Conservation (phyloP, 1,139 yeast genomes). For the Blastobotrys buckinghamii region DNA sequence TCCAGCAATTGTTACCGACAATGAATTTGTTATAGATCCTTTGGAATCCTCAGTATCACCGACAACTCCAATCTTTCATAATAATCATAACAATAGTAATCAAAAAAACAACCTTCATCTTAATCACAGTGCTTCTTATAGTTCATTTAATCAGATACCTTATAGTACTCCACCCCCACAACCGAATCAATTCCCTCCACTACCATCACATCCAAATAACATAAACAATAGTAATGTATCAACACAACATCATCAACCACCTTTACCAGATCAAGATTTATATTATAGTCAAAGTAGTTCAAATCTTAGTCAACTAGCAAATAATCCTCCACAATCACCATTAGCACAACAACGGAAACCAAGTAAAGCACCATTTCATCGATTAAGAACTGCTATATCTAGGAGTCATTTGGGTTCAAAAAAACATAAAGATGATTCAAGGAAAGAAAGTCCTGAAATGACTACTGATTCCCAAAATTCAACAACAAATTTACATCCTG, state of each 20-base stretch:
- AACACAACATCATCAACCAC: neutral
- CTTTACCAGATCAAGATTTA: neutral
- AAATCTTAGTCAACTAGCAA: neutral
- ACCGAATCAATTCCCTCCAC: constrained; percentile 3
- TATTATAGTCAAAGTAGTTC: neutral
- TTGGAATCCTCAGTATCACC: constrained; percentile 11
- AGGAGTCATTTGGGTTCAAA: constrained; percentile 18
- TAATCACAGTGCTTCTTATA: neutral
- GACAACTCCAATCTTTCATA: constrained; percentile 6
- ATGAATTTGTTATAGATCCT: constrained; percentile 7
- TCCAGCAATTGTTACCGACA: constrained; percentile 10
- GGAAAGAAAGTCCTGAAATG: constrained; percentile 10
- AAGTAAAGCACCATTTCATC: constrained; percentile 13
- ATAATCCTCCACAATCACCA: neutral
- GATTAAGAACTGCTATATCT: constrained; percentile 21
- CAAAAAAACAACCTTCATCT: neutral
- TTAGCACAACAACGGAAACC: constrained; percentile 4
- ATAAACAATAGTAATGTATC: too few relatives aligned
- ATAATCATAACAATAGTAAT: neutral
- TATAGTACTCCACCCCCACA: neutral
- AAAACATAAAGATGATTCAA: neutral
- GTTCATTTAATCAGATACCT: neutral
- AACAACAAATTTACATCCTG: constrained; percentile 2
- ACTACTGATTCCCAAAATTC: neutral
- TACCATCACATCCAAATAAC: neutral